Base-by-base conservation (phyloP, 2,329 filamentous ascomycete genomes). In the Xylariaceae sp. region DNA sequence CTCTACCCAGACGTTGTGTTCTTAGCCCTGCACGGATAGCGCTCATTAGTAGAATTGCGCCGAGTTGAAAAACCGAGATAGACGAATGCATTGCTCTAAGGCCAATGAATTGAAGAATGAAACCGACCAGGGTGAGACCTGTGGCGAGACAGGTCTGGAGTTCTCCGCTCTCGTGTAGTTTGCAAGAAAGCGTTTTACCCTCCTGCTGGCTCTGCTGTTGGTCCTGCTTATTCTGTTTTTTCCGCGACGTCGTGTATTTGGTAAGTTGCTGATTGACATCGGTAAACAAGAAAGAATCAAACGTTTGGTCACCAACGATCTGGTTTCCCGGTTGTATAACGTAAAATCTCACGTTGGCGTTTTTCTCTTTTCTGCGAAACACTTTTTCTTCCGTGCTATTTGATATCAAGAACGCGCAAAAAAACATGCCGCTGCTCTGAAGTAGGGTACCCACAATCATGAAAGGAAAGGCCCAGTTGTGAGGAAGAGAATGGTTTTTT, bases 41-140 rank as follows among this genome's bases (percentile, higher is more conserved):
- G 37, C 55, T 57, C 55, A 57, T 57, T 1, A 53, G 4, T 5
- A 53, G 2, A 30, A 23, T 34, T 10, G 18, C 39, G 11, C 17
- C 55, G 11, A 53, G 39, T 37, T 57, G 55, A 11, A 35, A 35
- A 9, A 57, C 35, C 3, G 55, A 34, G 9, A 53, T 39, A 4
- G 48, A 57, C 4, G 49, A 49, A 30, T 57, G 48, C 35, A 45
- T 34, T 4, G 48, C 50, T 45, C 55, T 30, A 3, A 57, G 11
- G 34, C 55, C 55, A 11, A 57, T 23, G n/a, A 57, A 57, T 7
- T 53, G 55, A 7, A 15, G 1, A 4, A 53, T n/a, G 7, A 51
- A 57, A 2, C 55, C 55, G 1, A 6, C 8, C 2, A 47, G 13
- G 11, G 17, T 54, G 1, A 47, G 34, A 13, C 6, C 18, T 0